Evolutionary conservation across 768 basidiomycete genomes (phyloP), one percentile per base, ranked within the genome.

Genomic region (Xerocomellus amylosporus): DNA sequence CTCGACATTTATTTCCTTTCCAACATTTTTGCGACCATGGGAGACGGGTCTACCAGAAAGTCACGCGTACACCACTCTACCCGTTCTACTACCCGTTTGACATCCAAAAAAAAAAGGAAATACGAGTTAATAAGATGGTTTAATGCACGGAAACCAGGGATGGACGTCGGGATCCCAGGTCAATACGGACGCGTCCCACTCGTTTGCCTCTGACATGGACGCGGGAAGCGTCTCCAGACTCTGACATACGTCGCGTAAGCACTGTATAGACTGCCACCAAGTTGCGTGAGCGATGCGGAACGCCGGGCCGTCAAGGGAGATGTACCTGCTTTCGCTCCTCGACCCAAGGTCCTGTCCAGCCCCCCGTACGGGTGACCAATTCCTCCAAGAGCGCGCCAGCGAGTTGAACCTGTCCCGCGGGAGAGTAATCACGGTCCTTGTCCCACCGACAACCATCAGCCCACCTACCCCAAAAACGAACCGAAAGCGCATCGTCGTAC

Each of bases 91-190:
- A 49, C 40, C 26, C 40, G 40, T 30, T 20, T 28, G 14, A 7
- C 31, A 51, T 44, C 50, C 49, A 1, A 17, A 7, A 38, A 36
- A 57, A 57, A 10, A 38, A 40, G 12, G 38, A 44, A 43, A 43
- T 20, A 24, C 26, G 7, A 49, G 0, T 15, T 17, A 46, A 36
- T 43, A 15, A 62, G 3, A 64, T 54, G 1, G 42, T 8, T 38
- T 9, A 63, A 70, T 39, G 33, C 61, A 54, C 45, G 82, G 82
- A 63, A 84, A 82, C 82, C 82, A 84, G 1, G 79, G 79, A 60
- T 82, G 73, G 2, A 71, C 56, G 19, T 65, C 64, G 0, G 73
- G 69, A 58, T 83, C 76, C 82, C 82, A 84, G 42, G 69, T 74
- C 53, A 84, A 59, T 10, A 64, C 58, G 2, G 66, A 64, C 20